Conservation (phyloP, 495 filamentous ascomycete genomes). For the Astrothelium subdiscretum region DNA sequence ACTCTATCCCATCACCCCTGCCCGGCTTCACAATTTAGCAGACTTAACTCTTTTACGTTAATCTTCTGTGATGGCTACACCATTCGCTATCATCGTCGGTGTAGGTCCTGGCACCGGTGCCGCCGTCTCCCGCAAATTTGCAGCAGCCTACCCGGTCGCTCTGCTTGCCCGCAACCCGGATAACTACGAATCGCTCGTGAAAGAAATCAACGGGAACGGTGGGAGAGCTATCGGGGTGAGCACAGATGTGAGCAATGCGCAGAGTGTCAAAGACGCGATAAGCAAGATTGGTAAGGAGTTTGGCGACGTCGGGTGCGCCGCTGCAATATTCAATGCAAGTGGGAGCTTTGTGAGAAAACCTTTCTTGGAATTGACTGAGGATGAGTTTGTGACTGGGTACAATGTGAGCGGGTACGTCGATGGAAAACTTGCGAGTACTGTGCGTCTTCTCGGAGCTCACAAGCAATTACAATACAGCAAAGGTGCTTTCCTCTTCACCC, state of each 20-base stretch:
- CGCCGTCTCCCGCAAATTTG: conserved; percentile 56
- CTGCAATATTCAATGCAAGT: conserved; percentile 75
- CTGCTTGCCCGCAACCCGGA: conserved; percentile 59
- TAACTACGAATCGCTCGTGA: conserved; percentile 55
- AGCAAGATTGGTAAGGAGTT: conserved; percentile 50
- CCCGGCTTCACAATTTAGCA: neutral
- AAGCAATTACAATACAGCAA: conserved; percentile 10
- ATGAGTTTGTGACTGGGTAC: conserved; percentile 50
- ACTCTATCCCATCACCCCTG: no score
- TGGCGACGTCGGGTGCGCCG: conserved; percentile 29
- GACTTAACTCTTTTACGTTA: neutral
- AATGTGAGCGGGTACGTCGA: conserved; percentile 48
- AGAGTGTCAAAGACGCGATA: conserved; percentile 55
- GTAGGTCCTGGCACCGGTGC: conserved; percentile 60
- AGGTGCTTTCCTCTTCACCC: conserved; percentile 70
- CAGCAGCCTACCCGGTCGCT: conserved; percentile 59
- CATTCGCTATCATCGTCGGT: conserved; percentile 62
- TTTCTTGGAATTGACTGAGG: conserved; percentile 60
- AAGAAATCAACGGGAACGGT: conserved; percentile 58
- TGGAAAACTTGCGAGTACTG: neutral
- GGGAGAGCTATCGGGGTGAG: conserved; percentile 68
- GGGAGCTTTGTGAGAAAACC: conserved; percentile 62
- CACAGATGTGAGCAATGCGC: conserved; percentile 54
- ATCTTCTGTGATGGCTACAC: conserved; percentile 20
- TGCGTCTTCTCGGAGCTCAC: neutral